Evolutionary conservation across 139 green algal species (phyloP).

Genomic region (Coccomyxa sp.): DNA sequence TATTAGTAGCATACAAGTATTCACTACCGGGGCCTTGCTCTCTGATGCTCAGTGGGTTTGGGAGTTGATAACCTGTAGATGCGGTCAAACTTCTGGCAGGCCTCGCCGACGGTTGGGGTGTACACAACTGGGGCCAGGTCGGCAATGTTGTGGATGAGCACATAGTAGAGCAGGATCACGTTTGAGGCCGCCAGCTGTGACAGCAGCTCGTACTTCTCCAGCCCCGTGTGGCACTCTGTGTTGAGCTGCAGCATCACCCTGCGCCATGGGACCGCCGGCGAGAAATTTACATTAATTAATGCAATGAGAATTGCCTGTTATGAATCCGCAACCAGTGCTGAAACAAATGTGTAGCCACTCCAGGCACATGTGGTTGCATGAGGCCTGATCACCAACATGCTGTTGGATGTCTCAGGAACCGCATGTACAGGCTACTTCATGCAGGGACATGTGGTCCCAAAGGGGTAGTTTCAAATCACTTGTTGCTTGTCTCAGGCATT

Average conservation of each 20-base stretch:
- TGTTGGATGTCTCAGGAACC: background rate
- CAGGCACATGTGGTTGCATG: background rate
- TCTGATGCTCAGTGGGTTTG: background rate
- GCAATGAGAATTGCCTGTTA: background rate
- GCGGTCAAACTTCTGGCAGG: constrained; percentile 73
- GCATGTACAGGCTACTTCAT: background rate
- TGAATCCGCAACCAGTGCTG: background rate
- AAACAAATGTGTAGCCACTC: background rate
- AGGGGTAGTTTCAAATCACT: background rate
- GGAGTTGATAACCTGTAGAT: constrained; percentile 4
- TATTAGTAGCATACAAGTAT: background rate
- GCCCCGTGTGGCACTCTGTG: constrained; percentile 3
- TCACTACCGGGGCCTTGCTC: background rate
- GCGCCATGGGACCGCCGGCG: background rate
- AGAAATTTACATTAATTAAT: background rate
- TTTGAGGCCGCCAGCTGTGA: constrained; percentile 23
- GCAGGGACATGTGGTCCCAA: background rate
- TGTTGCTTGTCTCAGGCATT: background rate
- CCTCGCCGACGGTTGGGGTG: constrained; percentile 92
- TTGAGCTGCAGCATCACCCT: constrained; percentile 37
- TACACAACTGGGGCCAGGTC: constrained; percentile 84
- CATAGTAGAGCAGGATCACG: constrained; percentile 54
- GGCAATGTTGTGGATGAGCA: constrained; percentile 59
- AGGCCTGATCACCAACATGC: background rate
- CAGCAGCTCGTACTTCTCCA: constrained; percentile 30